Percentiles rank a stretch among this genome's conserved stretches.
Evolutionary conservation across 2,329 filamentous ascomycete genomes (phyloP).

Genomic region (Neofusicoccum cordaticola): DNA sequence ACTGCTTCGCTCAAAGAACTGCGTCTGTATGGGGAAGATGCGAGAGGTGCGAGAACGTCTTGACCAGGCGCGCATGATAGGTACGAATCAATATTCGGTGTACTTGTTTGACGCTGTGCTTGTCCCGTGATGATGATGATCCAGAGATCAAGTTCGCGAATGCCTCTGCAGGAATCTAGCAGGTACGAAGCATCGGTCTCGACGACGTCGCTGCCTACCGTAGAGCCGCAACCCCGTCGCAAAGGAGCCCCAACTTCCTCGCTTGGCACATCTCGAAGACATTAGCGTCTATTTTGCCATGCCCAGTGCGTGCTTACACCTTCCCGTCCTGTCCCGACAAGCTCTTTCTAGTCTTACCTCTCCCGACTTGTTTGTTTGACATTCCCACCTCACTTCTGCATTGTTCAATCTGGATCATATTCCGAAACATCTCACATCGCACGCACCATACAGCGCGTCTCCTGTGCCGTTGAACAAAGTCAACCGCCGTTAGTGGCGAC

Average conservation of each 20-base stretch:
- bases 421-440: background rate
- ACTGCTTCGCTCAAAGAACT: constrained; percentile 57
- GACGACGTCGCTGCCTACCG: too few relatives aligned
- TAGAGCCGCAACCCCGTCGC: too few relatives aligned
- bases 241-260: background rate
- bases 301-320: background rate
- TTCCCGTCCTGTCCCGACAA: background rate
- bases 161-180: too few relatives aligned
- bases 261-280: background rate
- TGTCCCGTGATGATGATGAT: too few relatives aligned
- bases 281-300: background rate
- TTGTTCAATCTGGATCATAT: constrained; percentile 24
- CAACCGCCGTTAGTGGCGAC: background rate
- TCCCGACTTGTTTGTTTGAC: background rate
- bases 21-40: constrained; percentile 52
- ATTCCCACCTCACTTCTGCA: constrained; percentile 25
- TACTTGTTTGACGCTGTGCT: too few relatives aligned
- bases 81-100: background rate
- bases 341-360: background rate
- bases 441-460: background rate
- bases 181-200: too few relatives aligned
- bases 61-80: constrained; percentile 20
- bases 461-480: background rate
- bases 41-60: constrained; percentile 34
- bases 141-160: too few relatives aligned